A percentile compares a stretch with the other conserved stretches of the same genome.
phyloP scores from a whole-genome alignment of 2,329 filamentous ascomycete species.

The Fusarium nisikadoi region DNA sequence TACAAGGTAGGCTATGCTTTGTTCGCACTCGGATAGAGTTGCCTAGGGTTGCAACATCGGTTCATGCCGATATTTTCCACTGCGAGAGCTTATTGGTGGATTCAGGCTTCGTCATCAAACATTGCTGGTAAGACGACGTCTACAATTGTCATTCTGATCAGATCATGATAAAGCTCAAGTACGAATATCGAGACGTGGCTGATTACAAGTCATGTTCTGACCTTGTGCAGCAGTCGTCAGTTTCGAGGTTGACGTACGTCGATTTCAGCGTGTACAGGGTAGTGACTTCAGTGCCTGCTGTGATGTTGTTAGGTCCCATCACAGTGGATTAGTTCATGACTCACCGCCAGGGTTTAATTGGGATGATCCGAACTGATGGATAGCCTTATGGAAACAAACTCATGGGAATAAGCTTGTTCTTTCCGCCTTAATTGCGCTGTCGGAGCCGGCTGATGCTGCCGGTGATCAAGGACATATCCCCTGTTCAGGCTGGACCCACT shows the following conservation, averaged over 20 bases:
- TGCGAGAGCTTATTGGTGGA: background rate
- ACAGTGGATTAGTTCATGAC: too few species aligned
- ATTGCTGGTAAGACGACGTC: too few species aligned
- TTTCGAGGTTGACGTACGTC: background rate
- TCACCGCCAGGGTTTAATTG: background rate
- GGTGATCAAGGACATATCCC: background rate
- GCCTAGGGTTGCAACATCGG: background rate
- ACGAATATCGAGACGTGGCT: accelerated
- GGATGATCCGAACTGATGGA: background rate
- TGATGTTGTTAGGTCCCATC: too few species aligned
- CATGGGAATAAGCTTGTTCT: background rate
- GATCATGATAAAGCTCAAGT: too few species aligned
- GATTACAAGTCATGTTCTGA: background rate
- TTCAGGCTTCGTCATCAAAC: background rate
- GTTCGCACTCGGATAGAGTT: background rate
- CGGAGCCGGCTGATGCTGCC: background rate
- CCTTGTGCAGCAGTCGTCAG: too few species aligned
- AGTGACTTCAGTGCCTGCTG: background rate
- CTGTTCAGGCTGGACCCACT: background rate
- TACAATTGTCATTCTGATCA: background rate
- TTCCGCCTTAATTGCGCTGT: background rate
- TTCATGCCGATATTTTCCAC: background rate
- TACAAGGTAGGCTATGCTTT: background rate
- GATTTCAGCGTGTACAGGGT: background rate
- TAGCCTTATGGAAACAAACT: too few species aligned